Evolutionary conservation across 2,329 filamentous ascomycete species (phyloP), one percentile per base, ranked within the genome.

Genomic region (Elsinoe necatrix): DNA sequence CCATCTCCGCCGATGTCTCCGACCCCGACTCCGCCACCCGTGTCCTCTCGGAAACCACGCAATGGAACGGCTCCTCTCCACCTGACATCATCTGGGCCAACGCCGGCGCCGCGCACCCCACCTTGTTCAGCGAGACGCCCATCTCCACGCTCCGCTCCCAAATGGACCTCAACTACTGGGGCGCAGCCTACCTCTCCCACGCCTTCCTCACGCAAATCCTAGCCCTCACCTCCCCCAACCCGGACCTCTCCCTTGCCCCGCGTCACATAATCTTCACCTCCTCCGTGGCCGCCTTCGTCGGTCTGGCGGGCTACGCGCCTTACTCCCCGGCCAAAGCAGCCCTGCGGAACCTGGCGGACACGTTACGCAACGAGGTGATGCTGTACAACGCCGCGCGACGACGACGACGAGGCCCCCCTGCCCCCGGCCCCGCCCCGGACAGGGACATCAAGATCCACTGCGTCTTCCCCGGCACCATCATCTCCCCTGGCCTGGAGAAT

Each of bases 91-190:
- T 97, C 31, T 97, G 93, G 90, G 91, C 89, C 68, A 80, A 90
- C 52, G 92, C 92, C 2, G 92, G 92, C 59, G 77, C 81, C 61
- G 81, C 87, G 4, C 78, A 76, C 14, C 91, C 91, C 0, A 79
- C 81, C 34, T 84, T 95, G 60, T 95, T 92, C 74, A 71, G 87
- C 62, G 87, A 95, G 60, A 83, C 82, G 37, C 78, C 86, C 7
- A 75, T 88, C 54, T 74, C 83, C 6, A 80, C 79, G 9, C 75
- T 90, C 62, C 80, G 85, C 41, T 75, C 78, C 61, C 89, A 95
- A 69, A 95, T 95, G 89, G 89, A 95, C 67, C 81, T 92, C 63
- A 92, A 96, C 73, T 97, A 89, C 75, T 95, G 85, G 79, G 87
- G 89, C 50, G 83, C 84, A 27, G 85, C 86, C 39, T 93, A 95